phyloP scores from a whole-genome alignment of 441 rosid genomes.

The Populus hybrid region DNA sequence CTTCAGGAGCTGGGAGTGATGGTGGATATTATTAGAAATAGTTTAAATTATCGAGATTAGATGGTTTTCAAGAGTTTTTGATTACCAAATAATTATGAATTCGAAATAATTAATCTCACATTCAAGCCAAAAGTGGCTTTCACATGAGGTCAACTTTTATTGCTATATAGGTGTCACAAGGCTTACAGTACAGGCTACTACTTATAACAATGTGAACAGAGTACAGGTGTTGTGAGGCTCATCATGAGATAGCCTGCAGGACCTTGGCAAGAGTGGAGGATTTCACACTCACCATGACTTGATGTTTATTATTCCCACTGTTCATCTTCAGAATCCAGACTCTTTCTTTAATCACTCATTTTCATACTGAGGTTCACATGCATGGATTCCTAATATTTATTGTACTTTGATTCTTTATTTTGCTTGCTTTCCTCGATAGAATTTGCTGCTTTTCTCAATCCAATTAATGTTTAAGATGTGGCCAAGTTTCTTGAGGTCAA shows the following conservation, averaged over 20 bases:
- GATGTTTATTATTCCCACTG: background rate
- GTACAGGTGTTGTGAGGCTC: no score
- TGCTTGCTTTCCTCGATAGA: background rate
- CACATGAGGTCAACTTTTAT: background rate
- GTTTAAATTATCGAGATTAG: no score
- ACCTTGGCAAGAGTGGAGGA: background rate
- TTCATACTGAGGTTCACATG: background rate
- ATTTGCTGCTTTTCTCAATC: background rate
- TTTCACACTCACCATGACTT: background rate
- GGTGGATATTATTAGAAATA: no score
- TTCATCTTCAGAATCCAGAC: background rate
- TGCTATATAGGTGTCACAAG: no score
- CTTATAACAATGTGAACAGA: background rate
- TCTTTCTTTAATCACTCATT: background rate
- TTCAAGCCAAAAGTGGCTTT: background rate
- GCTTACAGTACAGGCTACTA: background rate
- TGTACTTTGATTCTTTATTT: background rate
- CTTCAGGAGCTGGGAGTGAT: background rate
- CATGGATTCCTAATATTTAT: background rate
- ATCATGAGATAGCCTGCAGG: no score
- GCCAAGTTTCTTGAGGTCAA: background rate
- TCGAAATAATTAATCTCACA: background rate
- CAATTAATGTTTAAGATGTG: background rate
- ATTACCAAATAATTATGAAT: no score
- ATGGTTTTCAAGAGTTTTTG: no score